Conservation (phyloP, 345 rosid species). For the Clarkia xantiana region DNA sequence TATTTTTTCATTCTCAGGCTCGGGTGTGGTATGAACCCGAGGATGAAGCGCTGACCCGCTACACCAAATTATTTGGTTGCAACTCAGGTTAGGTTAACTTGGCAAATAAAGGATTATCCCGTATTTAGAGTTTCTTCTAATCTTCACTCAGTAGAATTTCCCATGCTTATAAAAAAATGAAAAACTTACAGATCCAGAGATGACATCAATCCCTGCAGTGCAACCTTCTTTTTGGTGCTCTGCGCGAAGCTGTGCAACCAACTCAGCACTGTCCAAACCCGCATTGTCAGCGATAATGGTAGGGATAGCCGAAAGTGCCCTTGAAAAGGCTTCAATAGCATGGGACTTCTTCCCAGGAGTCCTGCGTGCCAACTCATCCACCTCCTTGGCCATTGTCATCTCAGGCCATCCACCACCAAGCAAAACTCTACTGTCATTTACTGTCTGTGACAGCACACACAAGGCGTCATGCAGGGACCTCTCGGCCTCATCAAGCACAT, state of each 20-base stretch:
- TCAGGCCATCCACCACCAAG: conserved; percentile 99
- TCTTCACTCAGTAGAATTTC: not conserved
- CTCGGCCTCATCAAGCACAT: conserved; percentile 97
- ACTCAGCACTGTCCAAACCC: conserved; percentile 94
- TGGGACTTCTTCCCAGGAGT: conserved; percentile 95
- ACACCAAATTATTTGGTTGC: too few species aligned
- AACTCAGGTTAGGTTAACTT: too few species aligned
- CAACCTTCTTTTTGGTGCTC: conserved; percentile 81
- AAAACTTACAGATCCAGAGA: conserved; percentile 76
- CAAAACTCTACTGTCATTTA: conserved; percentile 76
- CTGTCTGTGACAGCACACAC: conserved; percentile 91
- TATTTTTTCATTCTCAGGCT: too few species aligned
- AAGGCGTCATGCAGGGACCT: conserved; percentile 94
- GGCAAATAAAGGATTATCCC: not conserved
- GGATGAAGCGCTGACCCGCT: too few species aligned
- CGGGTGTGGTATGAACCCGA: too few species aligned
- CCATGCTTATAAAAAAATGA: not conserved
- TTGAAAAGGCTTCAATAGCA: conserved; percentile 90
- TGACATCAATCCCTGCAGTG: conserved; percentile 76
- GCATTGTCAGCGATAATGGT: conserved; percentile 92
- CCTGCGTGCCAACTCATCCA: conserved; percentile 81
- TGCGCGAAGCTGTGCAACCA: conserved; percentile 91
- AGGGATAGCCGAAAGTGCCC: conserved; percentile 75
- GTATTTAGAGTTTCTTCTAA: too few species aligned
- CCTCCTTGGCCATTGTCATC: conserved; percentile 98